A percentile compares a stretch with the other conserved stretches of the same genome.
These are phyloP conservation scores for Polychaeton citri DNA, from an alignment of 2,329 filamentous ascomycete species.

Conservation along the genomic window DNA sequence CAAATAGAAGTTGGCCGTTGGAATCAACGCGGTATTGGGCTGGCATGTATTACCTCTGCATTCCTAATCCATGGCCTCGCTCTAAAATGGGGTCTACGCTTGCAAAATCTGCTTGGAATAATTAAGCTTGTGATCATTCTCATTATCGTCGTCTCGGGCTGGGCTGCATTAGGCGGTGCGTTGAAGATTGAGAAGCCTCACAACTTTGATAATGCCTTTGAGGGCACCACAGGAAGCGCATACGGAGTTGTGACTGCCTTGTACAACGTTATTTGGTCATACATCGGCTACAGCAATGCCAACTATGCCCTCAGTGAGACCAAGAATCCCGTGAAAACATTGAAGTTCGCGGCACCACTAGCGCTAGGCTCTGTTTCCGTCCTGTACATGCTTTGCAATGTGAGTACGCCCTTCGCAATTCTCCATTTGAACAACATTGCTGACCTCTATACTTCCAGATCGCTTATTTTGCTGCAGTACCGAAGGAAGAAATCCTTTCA, in stretches of 20 bases:
- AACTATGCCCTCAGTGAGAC: slow-evolving; percentile 55
- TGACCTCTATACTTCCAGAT: too few relatives aligned
- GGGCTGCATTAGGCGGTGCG: slow-evolving; percentile 47
- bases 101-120: slow-evolving; percentile 52
- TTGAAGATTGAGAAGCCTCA: slow-evolving; percentile 47
- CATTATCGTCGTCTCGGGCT: slow-evolving; percentile 51
- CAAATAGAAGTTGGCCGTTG: slow-evolving; percentile 48
- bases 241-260: slow-evolving; percentile 57
- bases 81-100: slow-evolving; percentile 51
- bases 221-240: slow-evolving; percentile 50
- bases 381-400: slow-evolving; percentile 54
- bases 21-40: slow-evolving; percentile 53
- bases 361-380: slow-evolving; percentile 46
- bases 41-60: slow-evolving; percentile 52
- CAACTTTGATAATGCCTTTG: slow-evolving; percentile 52
- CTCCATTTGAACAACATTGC: too few relatives aligned
- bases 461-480: too few relatives aligned
- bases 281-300: slow-evolving; percentile 55
- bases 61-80: slow-evolving; percentile 53
- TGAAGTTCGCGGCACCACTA: slow-evolving; percentile 51
- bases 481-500: slow-evolving; percentile 40
- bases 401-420: too few relatives aligned
- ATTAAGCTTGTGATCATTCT: slow-evolving; percentile 55
- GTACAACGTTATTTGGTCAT: slow-evolving; percentile 61
- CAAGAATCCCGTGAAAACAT: slow-evolving; percentile 49